Percentiles rank a stretch among this genome's conserved stretches.
Evolutionary conservation across 352 stramenopile genomes (phyloP).

Genomic region (Discostella stelligera): DNA sequence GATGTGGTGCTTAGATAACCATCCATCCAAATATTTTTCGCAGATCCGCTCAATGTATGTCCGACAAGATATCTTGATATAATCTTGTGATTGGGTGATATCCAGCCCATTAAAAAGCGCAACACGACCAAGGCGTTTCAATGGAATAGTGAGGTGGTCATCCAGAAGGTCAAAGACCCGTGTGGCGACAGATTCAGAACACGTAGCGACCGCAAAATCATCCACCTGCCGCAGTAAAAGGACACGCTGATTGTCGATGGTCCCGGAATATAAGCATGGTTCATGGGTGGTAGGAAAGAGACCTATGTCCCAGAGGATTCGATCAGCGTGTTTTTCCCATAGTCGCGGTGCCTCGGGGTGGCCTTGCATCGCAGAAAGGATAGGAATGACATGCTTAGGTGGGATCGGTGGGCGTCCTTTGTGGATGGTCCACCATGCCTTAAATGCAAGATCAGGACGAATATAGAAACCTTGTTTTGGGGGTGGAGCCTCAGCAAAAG

Average conservation of each 20-base stretch:
- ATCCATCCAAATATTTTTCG: no score
- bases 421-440: conserved; percentile 27
- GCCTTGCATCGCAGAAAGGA: no score
- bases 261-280: conserved; percentile 21
- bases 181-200: conserved; percentile 15
- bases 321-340: no score
- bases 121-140: conserved; percentile 26
- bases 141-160: conserved; percentile 19
- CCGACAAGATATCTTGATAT: conserved; percentile 31
- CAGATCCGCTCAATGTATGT: conserved; percentile 34
- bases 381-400: no score
- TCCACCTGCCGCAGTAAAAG: conserved; percentile 32
- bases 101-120: conserved; percentile 47
- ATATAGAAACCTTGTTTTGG: no score
- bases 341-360: no score
- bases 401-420: no score
- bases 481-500: no score
- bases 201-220: conserved; percentile 9
- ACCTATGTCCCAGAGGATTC: conserved; percentile 8
- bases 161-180: conserved; percentile 27
- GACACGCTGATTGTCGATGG: conserved; percentile 19
- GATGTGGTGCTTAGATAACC: no score
- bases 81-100: conserved; percentile 36
- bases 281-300: no score
- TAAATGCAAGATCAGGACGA: conserved; percentile 25